Conservation (phyloP, 306 rosid genomes). For the Pterocarpus santalinus region DNA sequence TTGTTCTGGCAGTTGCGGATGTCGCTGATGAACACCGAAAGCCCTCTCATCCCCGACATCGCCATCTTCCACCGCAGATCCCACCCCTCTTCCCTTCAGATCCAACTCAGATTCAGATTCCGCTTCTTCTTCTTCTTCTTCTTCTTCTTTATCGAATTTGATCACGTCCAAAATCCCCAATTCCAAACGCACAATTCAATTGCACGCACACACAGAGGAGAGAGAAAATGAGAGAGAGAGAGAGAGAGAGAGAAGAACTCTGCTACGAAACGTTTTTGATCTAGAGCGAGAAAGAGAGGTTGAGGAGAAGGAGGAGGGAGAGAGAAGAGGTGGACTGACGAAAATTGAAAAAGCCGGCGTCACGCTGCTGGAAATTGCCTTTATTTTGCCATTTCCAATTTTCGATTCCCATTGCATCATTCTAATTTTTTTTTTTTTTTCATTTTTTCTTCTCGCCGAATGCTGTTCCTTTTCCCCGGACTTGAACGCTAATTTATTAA, state of each 20-base stretch:
- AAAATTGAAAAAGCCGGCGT: conserved; percentile 65
- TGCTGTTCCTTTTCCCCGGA: too few relatives aligned
- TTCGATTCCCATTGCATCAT: conserved; percentile 31
- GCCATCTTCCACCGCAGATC: conserved; percentile 80
- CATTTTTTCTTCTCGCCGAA: neutral
- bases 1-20: conserved; percentile 97
- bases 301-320: conserved; percentile 33
- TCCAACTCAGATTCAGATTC: conserved; percentile 45
- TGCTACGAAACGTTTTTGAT: conserved; percentile 43
- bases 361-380: conserved; percentile 62
- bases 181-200: neutral
- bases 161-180: neutral
- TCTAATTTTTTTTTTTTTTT: neutral
- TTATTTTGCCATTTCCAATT: conserved; percentile 52
- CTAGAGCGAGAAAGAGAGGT: conserved; percentile 55
- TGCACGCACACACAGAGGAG: neutral
- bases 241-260: conserved; percentile 30
- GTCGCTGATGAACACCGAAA: conserved; percentile 97
- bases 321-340: conserved; percentile 65
- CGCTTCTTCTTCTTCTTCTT: neutral
- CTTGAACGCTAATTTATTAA: too few relatives aligned
- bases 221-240: conserved; percentile 4
- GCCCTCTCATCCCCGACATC: conserved; percentile 98
- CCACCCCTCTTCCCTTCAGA: conserved; percentile 52
- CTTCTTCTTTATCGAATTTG: neutral